Evolutionary conservation across 2,329 filamentous ascomycete species (phyloP).

Genomic region (Phaeosphaeria sp.): DNA sequence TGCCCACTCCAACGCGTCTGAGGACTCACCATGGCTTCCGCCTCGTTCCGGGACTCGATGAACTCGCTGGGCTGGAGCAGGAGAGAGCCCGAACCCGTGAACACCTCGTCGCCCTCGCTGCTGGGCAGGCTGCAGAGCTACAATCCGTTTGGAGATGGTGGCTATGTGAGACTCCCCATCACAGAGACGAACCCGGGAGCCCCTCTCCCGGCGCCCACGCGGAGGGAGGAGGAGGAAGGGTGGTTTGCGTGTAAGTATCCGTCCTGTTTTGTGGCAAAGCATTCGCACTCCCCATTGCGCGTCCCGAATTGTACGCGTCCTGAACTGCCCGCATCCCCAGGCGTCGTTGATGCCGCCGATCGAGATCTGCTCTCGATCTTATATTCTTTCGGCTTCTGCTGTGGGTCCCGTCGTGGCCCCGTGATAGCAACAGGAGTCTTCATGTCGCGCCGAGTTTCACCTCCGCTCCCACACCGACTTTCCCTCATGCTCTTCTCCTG

Average conservation of each 20-base stretch:
- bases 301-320: conserved; percentile 8
- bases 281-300: conserved; percentile 11
- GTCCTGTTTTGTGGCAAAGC: conserved; percentile 45
- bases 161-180: conserved; percentile 90
- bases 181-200: conserved; percentile 77
- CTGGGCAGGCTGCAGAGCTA: conserved; percentile 81
- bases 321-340: too few species aligned
- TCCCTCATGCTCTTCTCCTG: conserved; percentile 29
- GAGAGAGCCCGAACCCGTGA: conserved; percentile 78
- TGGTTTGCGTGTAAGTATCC: conserved; percentile 87
- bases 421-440: conserved; percentile 36
- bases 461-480: conserved; percentile 20
- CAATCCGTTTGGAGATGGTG: conserved; percentile 86
- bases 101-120: conserved; percentile 75
- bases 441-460: conserved; percentile 33
- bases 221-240: conserved; percentile 92
- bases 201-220: conserved; percentile 80
- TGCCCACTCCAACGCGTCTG: conserved; percentile 14
- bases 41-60: conserved; percentile 91
- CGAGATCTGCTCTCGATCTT: conserved; percentile 12
- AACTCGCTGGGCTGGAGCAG: conserved; percentile 95
- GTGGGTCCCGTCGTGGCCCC: conserved; percentile 21
- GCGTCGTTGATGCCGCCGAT: conserved; percentile 9
- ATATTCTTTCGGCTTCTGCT: conserved; percentile 17
- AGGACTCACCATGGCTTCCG: conserved; percentile 72